These are phyloP conservation scores for Vaccinium vitisidaea DNA, from an alignment of 148 eudicot genomes.

Conservation along the genomic window DNA sequence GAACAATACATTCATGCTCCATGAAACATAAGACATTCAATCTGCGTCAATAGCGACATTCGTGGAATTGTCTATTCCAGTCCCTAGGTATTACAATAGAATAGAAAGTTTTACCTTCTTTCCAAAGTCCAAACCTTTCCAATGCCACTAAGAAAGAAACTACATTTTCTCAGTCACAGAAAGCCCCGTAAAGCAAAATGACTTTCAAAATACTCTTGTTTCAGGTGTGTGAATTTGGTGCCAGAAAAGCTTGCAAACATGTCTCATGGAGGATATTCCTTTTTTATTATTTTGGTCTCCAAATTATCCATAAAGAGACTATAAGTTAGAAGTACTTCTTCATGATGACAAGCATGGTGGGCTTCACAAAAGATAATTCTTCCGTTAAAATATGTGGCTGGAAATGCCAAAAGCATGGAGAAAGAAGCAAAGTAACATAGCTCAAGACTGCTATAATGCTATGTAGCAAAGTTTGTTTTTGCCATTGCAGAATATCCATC, in stretches of 20 bases:
- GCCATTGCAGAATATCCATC: background rate
- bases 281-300: background rate
- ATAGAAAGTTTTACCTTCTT: background rate
- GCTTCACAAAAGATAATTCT: background rate
- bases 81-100: background rate
- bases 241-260: background rate
- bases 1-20: background rate
- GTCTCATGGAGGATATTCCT: background rate
- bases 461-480: background rate
- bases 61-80: too few relatives aligned
- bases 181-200: slow-evolving; percentile 1
- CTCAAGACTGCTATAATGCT: background rate
- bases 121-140: background rate
- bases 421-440: background rate
- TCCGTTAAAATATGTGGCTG: background rate
- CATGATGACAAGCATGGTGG: background rate
- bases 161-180: background rate
- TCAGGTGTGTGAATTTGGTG: background rate
- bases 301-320: background rate
- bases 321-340: background rate
- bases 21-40: background rate
- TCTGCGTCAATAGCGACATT: background rate
- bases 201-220: background rate
- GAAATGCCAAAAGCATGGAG: background rate
- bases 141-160: background rate